Evolutionary conservation across 345 rosid species (phyloP).

Genomic region (Tarenaya hassleriana): DNA sequence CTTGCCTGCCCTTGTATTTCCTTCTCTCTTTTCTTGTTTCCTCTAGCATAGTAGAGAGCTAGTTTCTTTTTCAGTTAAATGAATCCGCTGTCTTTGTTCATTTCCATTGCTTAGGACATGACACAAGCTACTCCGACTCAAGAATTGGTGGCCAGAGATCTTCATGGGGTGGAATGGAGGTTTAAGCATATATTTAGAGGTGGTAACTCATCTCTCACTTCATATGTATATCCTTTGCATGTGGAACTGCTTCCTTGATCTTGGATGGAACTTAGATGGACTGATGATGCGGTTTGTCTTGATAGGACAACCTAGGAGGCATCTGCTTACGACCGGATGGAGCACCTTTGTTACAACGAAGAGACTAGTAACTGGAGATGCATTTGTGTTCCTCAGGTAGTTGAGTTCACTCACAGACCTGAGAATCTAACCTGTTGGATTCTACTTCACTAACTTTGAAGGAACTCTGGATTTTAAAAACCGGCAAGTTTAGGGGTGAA

Average conservation of each 20-base stretch:
- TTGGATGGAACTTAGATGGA: neutral
- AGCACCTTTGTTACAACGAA: conserved; percentile 68
- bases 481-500: conserved; percentile 35
- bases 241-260: too few species aligned
- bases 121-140: conserved; percentile 53
- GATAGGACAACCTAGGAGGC: conserved; percentile 70
- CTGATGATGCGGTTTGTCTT: neutral
- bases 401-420: neutral
- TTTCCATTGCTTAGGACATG: conserved; percentile 41
- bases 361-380: conserved; percentile 67
- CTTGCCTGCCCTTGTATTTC: conserved; percentile 57
- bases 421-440: neutral
- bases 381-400: conserved; percentile 69
- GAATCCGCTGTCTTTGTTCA: neutral
- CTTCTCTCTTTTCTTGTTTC: neutral
- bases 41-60: neutral
- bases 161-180: conserved; percentile 73
- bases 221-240: neutral
- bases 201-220: conserved; percentile 28
- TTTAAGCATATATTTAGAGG: conserved; percentile 81
- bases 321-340: conserved; percentile 83
- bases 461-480: conserved; percentile 4
- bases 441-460: conserved; percentile 3
- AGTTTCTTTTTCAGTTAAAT: too few species aligned
- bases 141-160: conserved; percentile 64